Conservation (phyloP, 257 asterid species). For the Catharanthus roseus region DNA sequence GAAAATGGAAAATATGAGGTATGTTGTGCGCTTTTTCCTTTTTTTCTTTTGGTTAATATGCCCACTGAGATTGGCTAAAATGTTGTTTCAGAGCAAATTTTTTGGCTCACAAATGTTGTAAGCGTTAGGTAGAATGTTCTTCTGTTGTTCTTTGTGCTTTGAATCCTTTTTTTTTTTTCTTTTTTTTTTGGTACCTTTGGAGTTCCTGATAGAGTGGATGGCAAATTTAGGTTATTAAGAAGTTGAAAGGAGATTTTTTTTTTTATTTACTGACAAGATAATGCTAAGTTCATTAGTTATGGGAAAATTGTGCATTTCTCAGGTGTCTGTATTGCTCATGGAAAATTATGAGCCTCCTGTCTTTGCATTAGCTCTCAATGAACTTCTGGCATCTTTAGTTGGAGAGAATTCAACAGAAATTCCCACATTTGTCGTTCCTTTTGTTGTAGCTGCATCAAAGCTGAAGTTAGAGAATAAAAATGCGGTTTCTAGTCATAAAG, state of each 20-base stretch:
- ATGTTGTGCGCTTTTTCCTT: not conserved
- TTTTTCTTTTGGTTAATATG: not conserved
- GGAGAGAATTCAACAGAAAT: constrained; percentile 38
- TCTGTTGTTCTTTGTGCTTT: not conserved
- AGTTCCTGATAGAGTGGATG: too few species aligned
- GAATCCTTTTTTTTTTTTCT: too few species aligned
- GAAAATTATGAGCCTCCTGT: constrained; percentile 60
- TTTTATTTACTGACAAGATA: too few species aligned
- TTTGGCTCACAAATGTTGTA: too few species aligned
- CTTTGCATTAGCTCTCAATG: constrained; percentile 73
- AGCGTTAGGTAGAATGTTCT: too few species aligned
- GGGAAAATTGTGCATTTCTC: constrained; percentile 3
- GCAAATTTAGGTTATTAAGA: not conserved
- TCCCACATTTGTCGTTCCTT: constrained; percentile 64
- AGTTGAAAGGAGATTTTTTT: not conserved
- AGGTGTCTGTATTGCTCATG: constrained; percentile 68
- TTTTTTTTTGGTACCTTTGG: too few species aligned
- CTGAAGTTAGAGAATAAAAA: constrained; percentile 47
- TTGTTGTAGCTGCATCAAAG: constrained; percentile 50
- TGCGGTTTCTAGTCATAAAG: constrained; percentile 24
- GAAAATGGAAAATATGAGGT: constrained; percentile 52
- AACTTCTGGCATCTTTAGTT: constrained; percentile 48
- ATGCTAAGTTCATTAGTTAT: not conserved
- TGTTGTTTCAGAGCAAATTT: not conserved
- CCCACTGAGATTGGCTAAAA: too few species aligned